Evolutionary conservation across 208 protist genomes (phyloP).

Genomic region (Phytomonas francai): DNA sequence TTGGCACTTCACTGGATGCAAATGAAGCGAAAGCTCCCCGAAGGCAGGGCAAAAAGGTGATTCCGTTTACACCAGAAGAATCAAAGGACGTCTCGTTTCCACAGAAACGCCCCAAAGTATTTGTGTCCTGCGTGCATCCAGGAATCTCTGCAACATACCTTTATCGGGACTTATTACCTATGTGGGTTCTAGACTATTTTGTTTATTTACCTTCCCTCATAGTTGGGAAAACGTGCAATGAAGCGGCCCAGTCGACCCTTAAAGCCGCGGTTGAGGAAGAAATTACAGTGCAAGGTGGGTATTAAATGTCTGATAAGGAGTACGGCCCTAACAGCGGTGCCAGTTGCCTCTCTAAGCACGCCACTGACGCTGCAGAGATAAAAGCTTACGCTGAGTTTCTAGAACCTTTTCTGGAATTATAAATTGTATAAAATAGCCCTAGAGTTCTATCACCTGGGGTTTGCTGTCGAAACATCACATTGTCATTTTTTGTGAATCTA

Average conservation of each 20-base stretch:
- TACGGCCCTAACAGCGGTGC: slow-evolving; percentile 51
- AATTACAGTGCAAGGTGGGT: slow-evolving; percentile 45
- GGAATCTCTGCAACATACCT: slow-evolving; percentile 71
- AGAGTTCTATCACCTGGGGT: neutral
- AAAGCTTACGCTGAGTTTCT: slow-evolving; percentile 31
- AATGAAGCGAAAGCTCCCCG: neutral
- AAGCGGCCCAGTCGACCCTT: slow-evolving; percentile 66
- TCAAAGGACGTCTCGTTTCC: neutral
- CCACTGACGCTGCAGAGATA: slow-evolving; percentile 20
- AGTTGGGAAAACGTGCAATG: slow-evolving; percentile 75
- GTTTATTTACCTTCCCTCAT: slow-evolving; percentile 81
- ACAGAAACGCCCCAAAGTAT: slow-evolving; percentile 26
- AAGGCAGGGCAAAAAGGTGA: neutral
- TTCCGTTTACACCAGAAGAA: neutral
- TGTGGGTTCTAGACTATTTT: slow-evolving; percentile 53
- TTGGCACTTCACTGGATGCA: neutral
- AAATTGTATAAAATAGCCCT: neutral
- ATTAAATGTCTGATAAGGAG: slow-evolving; percentile 74
- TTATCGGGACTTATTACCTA: slow-evolving; percentile 75
- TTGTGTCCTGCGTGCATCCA: slow-evolving; percentile 71
- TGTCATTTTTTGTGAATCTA: neutral
- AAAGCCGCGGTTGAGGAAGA: slow-evolving; percentile 40
- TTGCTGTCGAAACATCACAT: neutral
- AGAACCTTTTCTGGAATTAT: neutral
- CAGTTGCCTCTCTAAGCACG: slow-evolving; percentile 57